A percentile compares a stretch with the other conserved stretches of the same genome.
phyloP scores from a whole-genome alignment of 306 rosid species.

The Mimosa bimucronata region DNA sequence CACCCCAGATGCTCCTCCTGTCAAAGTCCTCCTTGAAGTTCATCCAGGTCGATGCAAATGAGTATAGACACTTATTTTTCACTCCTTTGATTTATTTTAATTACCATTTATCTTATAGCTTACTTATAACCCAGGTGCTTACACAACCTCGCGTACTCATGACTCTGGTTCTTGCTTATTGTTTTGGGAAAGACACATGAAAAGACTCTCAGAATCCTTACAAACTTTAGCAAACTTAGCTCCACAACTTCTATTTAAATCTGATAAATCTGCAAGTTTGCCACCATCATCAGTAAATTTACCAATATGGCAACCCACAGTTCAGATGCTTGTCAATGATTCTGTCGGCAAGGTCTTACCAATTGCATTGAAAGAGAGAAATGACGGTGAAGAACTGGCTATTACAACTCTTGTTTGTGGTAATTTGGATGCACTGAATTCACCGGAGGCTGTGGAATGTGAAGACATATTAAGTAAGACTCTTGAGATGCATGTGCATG shows the following conservation, averaged over 20 bases:
- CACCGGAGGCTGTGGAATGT: slow-evolving; percentile 29
- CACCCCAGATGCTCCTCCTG: slow-evolving; percentile 59
- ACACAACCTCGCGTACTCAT: slow-evolving; percentile 89
- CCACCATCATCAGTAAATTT: slow-evolving; percentile 37
- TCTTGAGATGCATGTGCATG: slow-evolving; percentile 57
- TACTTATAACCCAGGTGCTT: slow-evolving; percentile 63
- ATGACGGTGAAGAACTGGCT: slow-evolving; percentile 56
- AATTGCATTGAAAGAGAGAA: slow-evolving; percentile 56
- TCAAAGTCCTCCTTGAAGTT: slow-evolving; percentile 62
- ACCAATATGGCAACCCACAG: slow-evolving; percentile 45
- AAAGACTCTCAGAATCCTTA: slow-evolving; percentile 69
- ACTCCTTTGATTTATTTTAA: slow-evolving; percentile 19
- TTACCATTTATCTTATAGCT: slow-evolving; percentile 6
- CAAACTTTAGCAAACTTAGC: slow-evolving; percentile 51
- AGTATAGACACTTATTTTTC: not conserved
- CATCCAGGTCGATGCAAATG: slow-evolving; percentile 59
- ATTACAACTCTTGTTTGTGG: slow-evolving; percentile 71
- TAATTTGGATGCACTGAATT: slow-evolving; percentile 56
- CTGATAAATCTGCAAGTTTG: slow-evolving; percentile 28
- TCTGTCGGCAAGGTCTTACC: slow-evolving; percentile 60
- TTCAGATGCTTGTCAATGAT: slow-evolving; percentile 57
- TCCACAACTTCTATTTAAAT: slow-evolving; percentile 62
- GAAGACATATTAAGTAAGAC: slow-evolving; percentile 40
- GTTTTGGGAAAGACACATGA: slow-evolving; percentile 85
- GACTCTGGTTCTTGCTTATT: slow-evolving; percentile 65